Conservation (phyloP, 75 land plant species). For the Selaginella tamariscina region DNA sequence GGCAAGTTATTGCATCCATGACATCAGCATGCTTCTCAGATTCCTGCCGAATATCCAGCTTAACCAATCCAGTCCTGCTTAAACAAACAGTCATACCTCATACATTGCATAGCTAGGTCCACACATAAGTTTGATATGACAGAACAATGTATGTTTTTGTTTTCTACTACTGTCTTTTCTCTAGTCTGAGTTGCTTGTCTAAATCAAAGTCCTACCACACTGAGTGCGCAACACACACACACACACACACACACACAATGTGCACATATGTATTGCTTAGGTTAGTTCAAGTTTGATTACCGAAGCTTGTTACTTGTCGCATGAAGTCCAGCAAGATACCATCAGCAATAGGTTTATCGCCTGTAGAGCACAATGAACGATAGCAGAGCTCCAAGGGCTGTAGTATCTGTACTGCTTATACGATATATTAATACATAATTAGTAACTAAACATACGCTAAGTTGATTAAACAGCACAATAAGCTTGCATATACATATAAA, state of each 20-base stretch:
- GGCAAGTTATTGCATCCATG: slow-evolving; percentile 64
- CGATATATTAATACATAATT: not conserved
- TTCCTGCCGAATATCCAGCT: not conserved
- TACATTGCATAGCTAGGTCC: no score
- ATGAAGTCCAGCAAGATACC: not conserved
- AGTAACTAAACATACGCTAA: not conserved
- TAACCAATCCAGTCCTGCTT: slow-evolving; percentile 30
- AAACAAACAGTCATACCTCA: no score
- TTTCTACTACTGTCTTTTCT: no score
- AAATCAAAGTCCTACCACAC: no score
- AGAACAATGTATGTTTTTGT: no score
- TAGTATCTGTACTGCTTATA: not conserved
- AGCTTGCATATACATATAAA: not conserved
- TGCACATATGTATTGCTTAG: no score
- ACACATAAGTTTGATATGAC: no score
- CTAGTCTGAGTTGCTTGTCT: no score
- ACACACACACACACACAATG: no score
- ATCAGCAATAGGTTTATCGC: not conserved
- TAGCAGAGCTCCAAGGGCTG: not conserved
- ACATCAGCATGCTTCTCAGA: slow-evolving; percentile 62
- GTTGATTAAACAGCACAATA: not conserved
- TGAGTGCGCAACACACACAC: no score
- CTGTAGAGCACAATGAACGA: not conserved
- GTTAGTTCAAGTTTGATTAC: no score
- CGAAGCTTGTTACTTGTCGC: not conserved